A percentile compares a stretch with the other conserved stretches of the same genome.
These are phyloP conservation scores for Megacollybia platyphylla DNA, from an alignment of 1,284 basidiomycete species.

Conservation along the genomic window DNA sequence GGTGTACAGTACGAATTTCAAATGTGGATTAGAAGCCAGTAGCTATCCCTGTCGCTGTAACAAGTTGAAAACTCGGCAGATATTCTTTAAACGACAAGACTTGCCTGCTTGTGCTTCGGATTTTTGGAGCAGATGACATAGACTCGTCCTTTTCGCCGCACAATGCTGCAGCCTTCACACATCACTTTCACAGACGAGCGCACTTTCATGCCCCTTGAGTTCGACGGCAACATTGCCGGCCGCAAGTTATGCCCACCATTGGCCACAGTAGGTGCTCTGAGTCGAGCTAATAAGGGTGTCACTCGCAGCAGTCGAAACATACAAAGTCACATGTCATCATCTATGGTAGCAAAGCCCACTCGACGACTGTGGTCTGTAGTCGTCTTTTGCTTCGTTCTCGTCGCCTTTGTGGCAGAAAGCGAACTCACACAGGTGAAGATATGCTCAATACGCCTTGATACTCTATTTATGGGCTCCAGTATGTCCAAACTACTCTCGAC, in stretches of 20 bases:
- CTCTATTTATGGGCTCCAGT: slow-evolving; percentile 23
- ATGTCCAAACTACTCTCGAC: slow-evolving; percentile 58
- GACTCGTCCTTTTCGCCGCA: slow-evolving; percentile 81
- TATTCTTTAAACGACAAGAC: slow-evolving; percentile 13
- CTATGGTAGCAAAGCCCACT: neutral
- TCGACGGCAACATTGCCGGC: slow-evolving; percentile 16
- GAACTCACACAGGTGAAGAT: slow-evolving; percentile 52
- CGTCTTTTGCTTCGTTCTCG: slow-evolving; percentile 37
- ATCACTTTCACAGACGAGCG: slow-evolving; percentile 87
- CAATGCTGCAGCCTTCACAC: slow-evolving; percentile 84
- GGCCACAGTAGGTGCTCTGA: slow-evolving; percentile 26
- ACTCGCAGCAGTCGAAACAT: slow-evolving; percentile 55
- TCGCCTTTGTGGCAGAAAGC: slow-evolving; percentile 59
- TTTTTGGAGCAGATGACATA: slow-evolving; percentile 93
- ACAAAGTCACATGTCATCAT: slow-evolving; percentile 4
- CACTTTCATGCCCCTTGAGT: slow-evolving; percentile 88
- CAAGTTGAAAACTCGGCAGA: slow-evolving; percentile 2
- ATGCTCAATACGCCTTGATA: neutral
- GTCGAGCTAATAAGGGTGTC: slow-evolving; percentile 45
- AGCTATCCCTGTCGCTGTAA: slow-evolving; percentile 48
- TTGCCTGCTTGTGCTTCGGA: slow-evolving; percentile 95
- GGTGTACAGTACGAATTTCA: slow-evolving; percentile 80
- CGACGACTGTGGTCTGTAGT: slow-evolving; percentile 19
- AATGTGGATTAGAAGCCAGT: slow-evolving; percentile 63
- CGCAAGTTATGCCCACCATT: slow-evolving; percentile 14